A percentile compares a stretch with the other conserved stretches of the same genome.
These are phyloP conservation scores for Tanacetum coccineum DNA, from an alignment of 129 eudicot species.

Conservation along the genomic window DNA sequence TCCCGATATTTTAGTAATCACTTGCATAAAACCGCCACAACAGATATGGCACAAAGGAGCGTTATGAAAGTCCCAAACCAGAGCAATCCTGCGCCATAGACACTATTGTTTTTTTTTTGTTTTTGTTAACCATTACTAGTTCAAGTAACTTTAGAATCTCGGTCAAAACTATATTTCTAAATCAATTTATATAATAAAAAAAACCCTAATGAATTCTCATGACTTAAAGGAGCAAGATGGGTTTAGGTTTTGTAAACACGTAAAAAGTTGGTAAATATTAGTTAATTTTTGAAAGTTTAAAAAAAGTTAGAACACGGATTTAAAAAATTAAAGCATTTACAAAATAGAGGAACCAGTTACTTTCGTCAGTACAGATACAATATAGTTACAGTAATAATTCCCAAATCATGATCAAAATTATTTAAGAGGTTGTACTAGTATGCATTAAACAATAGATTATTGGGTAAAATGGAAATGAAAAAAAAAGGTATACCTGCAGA, in stretches of 20 bases:
- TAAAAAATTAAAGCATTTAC: too few relatives aligned
- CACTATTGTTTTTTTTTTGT: neutral
- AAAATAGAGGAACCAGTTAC: too few relatives aligned
- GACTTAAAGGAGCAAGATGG: too few relatives aligned
- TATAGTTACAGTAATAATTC: too few relatives aligned
- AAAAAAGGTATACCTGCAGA: slow-evolving; percentile 50
- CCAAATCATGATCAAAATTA: too few relatives aligned
- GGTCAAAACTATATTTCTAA: neutral
- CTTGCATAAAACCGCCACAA: slow-evolving; percentile 83
- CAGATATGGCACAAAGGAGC: slow-evolving; percentile 81
- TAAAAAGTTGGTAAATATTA: neutral
- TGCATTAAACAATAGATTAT: neutral
- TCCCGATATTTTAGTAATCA: slow-evolving; percentile 90
- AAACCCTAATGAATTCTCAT: too few relatives aligned
- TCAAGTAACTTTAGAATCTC: neutral
- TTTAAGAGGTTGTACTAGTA: neutral
- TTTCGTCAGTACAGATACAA: too few relatives aligned
- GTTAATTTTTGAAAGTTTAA: too few relatives aligned
- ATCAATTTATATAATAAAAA: too few relatives aligned
- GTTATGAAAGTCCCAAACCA: slow-evolving; percentile 82
- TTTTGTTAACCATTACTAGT: neutral
- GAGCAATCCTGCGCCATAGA: slow-evolving; percentile 64
- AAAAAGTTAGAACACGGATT: too few relatives aligned
- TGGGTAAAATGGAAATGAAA: neutral
- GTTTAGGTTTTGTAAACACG: too few relatives aligned